Evolutionary conservation across 176 grass and related monocot genomes (phyloP).

Genomic region (Thalia dealbata): DNA sequence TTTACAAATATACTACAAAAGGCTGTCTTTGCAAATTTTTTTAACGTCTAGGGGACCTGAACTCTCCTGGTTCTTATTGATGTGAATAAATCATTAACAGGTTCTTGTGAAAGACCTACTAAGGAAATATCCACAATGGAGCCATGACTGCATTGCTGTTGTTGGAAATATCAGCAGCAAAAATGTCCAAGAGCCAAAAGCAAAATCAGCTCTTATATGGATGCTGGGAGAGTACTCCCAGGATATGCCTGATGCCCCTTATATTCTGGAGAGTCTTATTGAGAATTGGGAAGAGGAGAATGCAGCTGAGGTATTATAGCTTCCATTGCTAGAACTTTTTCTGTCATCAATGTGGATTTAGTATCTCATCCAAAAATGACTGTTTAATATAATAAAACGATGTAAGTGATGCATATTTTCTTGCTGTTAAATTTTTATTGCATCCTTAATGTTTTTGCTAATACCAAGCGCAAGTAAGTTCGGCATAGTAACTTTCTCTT

Average conservation of each 20-base stretch:
- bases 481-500: neutral
- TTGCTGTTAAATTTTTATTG: neutral
- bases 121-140: conserved; percentile 99
- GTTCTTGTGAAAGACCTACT: conserved; percentile 98
- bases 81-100: conserved; percentile 27
- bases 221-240: conserved; percentile 99
- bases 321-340: neutral
- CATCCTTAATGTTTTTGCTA: neutral
- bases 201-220: conserved; percentile 96
- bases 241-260: conserved; percentile 94
- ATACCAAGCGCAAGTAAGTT: neutral
- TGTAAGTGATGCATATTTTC: neutral
- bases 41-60: neutral
- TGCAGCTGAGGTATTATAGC: conserved; percentile 55
- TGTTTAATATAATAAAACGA: neutral
- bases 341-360: neutral
- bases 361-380: neutral
- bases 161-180: conserved; percentile 99
- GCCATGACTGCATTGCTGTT: conserved; percentile 99
- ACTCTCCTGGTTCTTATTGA: neutral
- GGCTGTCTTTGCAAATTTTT: neutral
- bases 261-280: conserved; percentile 78
- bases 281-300: conserved; percentile 95
- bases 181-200: conserved; percentile 97
- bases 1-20: neutral